Percentiles rank a stretch among this genome's conserved stretches.
Evolutionary conservation across 208 protist genomes (phyloP).

Genomic region (Trypanosoma theileri): DNA sequence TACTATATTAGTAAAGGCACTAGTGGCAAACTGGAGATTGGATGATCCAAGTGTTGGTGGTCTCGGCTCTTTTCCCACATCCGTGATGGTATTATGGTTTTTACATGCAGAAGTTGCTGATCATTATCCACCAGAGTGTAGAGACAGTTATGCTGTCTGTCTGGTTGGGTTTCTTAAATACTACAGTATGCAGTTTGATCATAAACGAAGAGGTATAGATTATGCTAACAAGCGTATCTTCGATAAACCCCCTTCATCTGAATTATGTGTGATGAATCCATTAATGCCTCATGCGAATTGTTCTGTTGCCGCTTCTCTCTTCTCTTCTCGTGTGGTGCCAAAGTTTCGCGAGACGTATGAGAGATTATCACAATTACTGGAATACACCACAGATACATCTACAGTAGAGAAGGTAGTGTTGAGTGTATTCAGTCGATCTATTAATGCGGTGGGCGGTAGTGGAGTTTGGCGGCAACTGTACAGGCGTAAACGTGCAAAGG

Average conservation of each 20-base stretch:
- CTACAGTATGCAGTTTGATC: constrained; percentile 72
- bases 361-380: constrained; percentile 34
- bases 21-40: constrained; percentile 51
- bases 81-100: constrained; percentile 83
- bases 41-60: constrained; percentile 81
- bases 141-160: constrained; percentile 47
- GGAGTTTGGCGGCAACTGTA: neutral
- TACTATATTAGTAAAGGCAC: constrained; percentile 74
- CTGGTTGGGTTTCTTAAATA: constrained; percentile 77
- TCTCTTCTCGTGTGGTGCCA: constrained; percentile 43
- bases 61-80: constrained; percentile 82
- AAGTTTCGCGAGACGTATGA: constrained; percentile 48
- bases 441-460: constrained; percentile 1
- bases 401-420: constrained; percentile 20
- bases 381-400: neutral
- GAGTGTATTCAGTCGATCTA: constrained; percentile 26
- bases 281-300: constrained; percentile 61
- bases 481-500: neutral
- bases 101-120: constrained; percentile 45
- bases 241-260: constrained; percentile 37
- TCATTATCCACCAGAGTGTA: constrained; percentile 39
- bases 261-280: constrained; percentile 76
- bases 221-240: constrained; percentile 53
- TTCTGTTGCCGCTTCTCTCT: constrained; percentile 59
- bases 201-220: constrained; percentile 54